Evolutionary conservation across 495 filamentous ascomycete genomes (phyloP).

Genomic region (Lasiosphaeria miniovina): DNA sequence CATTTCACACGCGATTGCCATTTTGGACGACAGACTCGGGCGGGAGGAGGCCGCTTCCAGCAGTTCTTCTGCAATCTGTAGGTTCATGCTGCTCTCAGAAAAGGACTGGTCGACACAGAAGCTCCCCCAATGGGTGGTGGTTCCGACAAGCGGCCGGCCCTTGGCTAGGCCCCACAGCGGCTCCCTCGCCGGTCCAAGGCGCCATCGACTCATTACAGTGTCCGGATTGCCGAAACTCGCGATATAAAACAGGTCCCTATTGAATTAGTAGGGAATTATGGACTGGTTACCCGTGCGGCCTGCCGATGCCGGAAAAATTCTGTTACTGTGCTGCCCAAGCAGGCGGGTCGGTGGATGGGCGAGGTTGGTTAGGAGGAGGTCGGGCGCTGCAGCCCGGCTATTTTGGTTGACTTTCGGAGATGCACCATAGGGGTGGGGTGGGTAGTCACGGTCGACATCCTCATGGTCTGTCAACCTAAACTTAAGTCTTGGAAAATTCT

Average conservation of each 20-base stretch:
- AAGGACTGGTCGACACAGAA: background rate
- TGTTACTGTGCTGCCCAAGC: background rate
- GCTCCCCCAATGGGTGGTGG: background rate
- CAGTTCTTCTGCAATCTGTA: background rate
- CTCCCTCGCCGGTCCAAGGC: background rate
- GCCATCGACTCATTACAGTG: background rate
- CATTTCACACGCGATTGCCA: background rate
- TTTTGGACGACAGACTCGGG: background rate
- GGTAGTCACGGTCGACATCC: background rate
- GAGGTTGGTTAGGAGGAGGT: conserved; percentile 1
- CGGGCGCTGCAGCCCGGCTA: background rate
- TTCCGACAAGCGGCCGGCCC: conserved; percentile 2
- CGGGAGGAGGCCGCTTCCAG: background rate
- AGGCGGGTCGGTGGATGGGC: background rate
- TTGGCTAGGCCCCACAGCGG: background rate
- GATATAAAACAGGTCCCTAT: background rate
- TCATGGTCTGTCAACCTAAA: no score
- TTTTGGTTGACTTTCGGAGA: background rate
- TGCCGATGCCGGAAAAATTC: no score
- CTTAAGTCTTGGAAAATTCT: no score
- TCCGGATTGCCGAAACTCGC: background rate
- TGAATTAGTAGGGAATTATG: no score
- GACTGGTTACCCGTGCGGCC: no score
- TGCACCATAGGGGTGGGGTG: background rate
- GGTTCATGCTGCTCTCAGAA: background rate